phyloP scores from a whole-genome alignment of 1,284 basidiomycete genomes.

The Trichosporon ovoides region DNA sequence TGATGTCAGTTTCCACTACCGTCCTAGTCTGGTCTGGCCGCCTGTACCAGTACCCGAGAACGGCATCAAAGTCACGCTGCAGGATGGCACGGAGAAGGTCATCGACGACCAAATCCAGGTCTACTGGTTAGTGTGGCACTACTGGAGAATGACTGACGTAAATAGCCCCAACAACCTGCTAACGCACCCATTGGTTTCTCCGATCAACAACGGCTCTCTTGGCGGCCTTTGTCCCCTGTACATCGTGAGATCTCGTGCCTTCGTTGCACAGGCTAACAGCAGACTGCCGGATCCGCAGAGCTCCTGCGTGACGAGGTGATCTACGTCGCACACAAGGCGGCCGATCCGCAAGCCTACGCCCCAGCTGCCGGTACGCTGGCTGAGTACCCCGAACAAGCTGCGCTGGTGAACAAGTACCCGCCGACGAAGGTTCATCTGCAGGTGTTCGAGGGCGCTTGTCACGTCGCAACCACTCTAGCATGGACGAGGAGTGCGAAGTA shows the following conservation, averaged over 20 bases:
- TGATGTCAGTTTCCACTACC: constrained; percentile 44
- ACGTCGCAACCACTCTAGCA: constrained; percentile 47
- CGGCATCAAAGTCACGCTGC: constrained; percentile 34
- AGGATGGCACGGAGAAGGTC: constrained; percentile 29
- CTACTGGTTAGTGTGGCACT: constrained; percentile 42
- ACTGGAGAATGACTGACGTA: background rate
- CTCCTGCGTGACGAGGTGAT: constrained; percentile 50
- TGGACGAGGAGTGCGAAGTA: constrained; percentile 46
- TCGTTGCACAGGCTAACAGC: background rate
- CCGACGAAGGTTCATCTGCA: constrained; percentile 53
- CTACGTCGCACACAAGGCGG: constrained; percentile 53
- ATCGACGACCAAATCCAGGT: constrained; percentile 52
- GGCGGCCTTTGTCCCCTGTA: constrained; percentile 54
- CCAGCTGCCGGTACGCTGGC: constrained; percentile 43
- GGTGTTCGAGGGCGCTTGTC: constrained; percentile 48
- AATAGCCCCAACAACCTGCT: constrained; percentile 51
- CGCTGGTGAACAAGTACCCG: constrained; percentile 44
- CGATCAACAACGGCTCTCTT: constrained; percentile 51
- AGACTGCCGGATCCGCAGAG: constrained; percentile 51
- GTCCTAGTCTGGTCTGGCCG: constrained; percentile 47
- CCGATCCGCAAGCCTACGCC: constrained; percentile 47
- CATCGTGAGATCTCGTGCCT: constrained; percentile 40
- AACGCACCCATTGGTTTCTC: constrained; percentile 52
- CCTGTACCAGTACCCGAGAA: constrained; percentile 36
- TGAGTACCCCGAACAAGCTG: constrained; percentile 45